Base-by-base conservation (phyloP, 768 basidiomycete species). In the Coprinopsis sp. region DNA sequence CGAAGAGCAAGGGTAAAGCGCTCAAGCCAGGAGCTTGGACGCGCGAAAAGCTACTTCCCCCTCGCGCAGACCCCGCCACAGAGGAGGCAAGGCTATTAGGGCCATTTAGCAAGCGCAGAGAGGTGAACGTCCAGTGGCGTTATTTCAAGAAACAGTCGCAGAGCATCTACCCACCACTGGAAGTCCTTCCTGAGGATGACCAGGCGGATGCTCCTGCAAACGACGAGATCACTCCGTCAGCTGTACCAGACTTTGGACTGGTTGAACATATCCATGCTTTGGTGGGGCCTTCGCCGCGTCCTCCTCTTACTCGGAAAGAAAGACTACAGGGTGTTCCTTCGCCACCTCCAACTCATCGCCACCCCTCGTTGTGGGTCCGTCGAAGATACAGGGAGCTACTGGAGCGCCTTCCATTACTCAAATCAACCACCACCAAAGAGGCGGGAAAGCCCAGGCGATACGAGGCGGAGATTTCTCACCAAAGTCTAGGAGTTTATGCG, bases 121-220 rank as follows among this genome's bases (percentile, higher is more conserved):
- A 88, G 59, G 71, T 80, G 39, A 91, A 92, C 62, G 71, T 81
- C 37, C 79, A 79, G 18, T 78, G 83, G 79, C 77, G 79, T 18
- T 86, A 72, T 56, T 88, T 81, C 62, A 64, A 59, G 13, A 54
- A 51, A 8, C 77, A 87, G 57, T 69, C 69, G 52, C 74, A 69
- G 54, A 83, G 79, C 53, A 63, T 82, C 19, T 57, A 64, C 3
- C 80, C 82, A 21, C 87, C 89, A 6, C 59, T 89, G n/a, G 69
- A 81, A 51, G 56, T 78, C 13, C 61, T n/a, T 53, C 66, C 29
- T 53, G 50, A 47, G 25, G 34, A 50, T 14, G 45, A 49, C 24
- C 37, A 27, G 25, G 31, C 52, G 18, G 41, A 46, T 13, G 48
- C 53, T 23, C 42, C 47, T 30, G 36, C 61, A 23, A 27, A 36